These are phyloP conservation scores for Monilinia laxa DNA, from an alignment of 2,329 filamentous ascomycete genomes.

Conservation along the genomic window DNA sequence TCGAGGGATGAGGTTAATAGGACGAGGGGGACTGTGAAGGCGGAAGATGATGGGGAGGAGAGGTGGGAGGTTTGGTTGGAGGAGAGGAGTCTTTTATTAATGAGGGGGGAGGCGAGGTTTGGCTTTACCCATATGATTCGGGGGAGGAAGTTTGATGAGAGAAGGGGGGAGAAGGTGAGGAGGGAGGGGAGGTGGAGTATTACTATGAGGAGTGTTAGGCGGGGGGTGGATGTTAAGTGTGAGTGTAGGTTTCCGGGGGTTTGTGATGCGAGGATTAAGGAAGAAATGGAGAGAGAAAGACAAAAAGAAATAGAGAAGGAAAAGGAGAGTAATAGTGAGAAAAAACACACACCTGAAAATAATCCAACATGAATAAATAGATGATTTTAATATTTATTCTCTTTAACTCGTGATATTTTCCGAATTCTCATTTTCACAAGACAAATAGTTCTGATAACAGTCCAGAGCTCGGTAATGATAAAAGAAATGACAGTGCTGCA, in stretches of 20 bases:
- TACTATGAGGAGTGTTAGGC: constrained; percentile 25
- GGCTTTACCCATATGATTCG: constrained; percentile 24
- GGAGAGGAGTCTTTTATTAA: constrained; percentile 22
- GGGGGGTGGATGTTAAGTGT: constrained; percentile 15
- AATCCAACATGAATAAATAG: background rate
- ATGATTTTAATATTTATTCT: too few relatives aligned
- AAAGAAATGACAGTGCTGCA: too few relatives aligned
- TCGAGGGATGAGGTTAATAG: background rate
- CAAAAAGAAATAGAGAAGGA: too few relatives aligned
- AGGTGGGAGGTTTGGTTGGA: constrained; percentile 21
- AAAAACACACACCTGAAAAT: background rate
- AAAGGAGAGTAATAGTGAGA: background rate
- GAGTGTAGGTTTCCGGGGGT: constrained; percentile 24
- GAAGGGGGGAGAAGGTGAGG: background rate
- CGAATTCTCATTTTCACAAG: too few relatives aligned
- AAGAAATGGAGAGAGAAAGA: constrained; percentile 15
- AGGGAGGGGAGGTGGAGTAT: constrained; percentile 25
- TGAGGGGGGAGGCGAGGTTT: constrained; percentile 24
- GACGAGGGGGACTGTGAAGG: background rate
- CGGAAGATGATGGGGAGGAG: background rate
- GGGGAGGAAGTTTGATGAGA: constrained; percentile 25
- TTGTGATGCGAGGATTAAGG: constrained; percentile 25
- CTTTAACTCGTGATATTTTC: too few relatives aligned
- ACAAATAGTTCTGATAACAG: too few relatives aligned
- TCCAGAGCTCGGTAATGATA: too few relatives aligned